phyloP scores from a whole-genome alignment of 345 rosid genomes.

The Cardamine resedifolia region DNA sequence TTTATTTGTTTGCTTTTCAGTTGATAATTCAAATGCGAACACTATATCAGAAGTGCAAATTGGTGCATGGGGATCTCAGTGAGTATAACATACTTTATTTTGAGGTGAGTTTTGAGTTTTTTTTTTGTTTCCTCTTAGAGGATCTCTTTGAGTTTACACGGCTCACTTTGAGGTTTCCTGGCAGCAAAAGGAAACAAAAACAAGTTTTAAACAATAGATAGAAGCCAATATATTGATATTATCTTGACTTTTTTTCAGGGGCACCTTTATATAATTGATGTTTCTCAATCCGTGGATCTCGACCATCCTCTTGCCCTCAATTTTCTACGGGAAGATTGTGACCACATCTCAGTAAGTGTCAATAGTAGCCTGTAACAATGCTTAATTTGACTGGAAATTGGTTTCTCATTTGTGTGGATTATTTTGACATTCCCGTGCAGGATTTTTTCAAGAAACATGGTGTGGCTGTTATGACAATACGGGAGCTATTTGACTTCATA shows the following conservation, averaged over 20 bases:
- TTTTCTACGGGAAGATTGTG: slow-evolving; percentile 91
- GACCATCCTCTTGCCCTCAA: slow-evolving; percentile 94
- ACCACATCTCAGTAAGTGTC: slow-evolving; percentile 84
- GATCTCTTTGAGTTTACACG: not conserved
- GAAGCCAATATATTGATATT: not conserved
- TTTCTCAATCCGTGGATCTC: slow-evolving; percentile 92
- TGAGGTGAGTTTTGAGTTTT: slow-evolving; percentile 56
- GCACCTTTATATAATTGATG: slow-evolving; percentile 87
- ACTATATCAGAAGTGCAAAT: slow-evolving; percentile 88
- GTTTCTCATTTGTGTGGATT: slow-evolving; percentile 5
- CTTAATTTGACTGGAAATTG: not conserved
- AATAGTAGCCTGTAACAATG: not conserved
- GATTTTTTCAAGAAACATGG: slow-evolving; percentile 90
- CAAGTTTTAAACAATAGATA: not conserved
- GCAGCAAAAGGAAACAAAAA: not conserved
- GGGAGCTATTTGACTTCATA: slow-evolving; percentile 91
- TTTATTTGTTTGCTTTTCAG: slow-evolving; percentile 42
- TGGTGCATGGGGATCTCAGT: slow-evolving; percentile 97
- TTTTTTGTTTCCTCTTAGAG: slow-evolving; percentile 3
- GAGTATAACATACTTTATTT: slow-evolving; percentile 91
- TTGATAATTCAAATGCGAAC: slow-evolving; percentile 76
- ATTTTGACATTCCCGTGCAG: slow-evolving; percentile 39
- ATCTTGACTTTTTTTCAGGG: slow-evolving; percentile 52
- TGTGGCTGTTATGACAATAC: slow-evolving; percentile 88
- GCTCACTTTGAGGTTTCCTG: not conserved